These are phyloP conservation scores for Petunia axillaris DNA, from an alignment of 257 asterid species.

Conservation along the genomic window DNA sequence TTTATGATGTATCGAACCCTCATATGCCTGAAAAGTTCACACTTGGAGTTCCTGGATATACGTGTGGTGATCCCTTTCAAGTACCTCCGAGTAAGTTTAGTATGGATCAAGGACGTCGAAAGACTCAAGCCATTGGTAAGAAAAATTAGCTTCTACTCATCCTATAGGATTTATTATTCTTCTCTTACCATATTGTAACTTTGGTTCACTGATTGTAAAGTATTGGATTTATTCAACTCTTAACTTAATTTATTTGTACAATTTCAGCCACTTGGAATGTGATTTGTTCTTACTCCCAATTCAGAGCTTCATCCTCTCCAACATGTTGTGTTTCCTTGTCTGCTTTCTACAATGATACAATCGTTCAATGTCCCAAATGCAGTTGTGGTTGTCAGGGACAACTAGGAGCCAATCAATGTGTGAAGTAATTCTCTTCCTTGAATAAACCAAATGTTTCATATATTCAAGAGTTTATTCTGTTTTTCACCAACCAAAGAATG, in stretches of 20 bases:
- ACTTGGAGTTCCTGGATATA: constrained; percentile 71
- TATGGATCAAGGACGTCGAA: constrained; percentile 67
- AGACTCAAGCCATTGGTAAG: constrained; percentile 73
- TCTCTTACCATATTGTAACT: background rate
- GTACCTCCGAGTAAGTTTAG: constrained; percentile 62
- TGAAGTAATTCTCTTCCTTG: constrained; percentile 41
- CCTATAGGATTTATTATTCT: background rate
- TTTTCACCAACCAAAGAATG: background rate
- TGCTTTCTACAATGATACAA: constrained; percentile 66
- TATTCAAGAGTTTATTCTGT: background rate
- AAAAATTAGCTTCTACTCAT: background rate
- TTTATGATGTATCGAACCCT: background rate
- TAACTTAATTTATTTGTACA: background rate
- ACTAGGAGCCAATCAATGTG: constrained; percentile 41
- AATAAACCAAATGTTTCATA: background rate
- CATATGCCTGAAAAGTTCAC: constrained; percentile 52
- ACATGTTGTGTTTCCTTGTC: constrained; percentile 79
- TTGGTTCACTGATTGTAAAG: background rate
- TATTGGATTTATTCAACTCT: background rate
- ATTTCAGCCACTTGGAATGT: constrained; percentile 75
- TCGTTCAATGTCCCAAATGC: constrained; percentile 67
- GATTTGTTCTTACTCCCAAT: constrained; percentile 76
- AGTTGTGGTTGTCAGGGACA: constrained; percentile 73
- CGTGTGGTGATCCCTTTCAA: constrained; percentile 57
- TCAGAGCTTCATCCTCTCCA: constrained; percentile 61